Evolutionary conservation across 2,329 filamentous ascomycete genomes (phyloP).

Genomic region (Sphaerostilbella broomeana): DNA sequence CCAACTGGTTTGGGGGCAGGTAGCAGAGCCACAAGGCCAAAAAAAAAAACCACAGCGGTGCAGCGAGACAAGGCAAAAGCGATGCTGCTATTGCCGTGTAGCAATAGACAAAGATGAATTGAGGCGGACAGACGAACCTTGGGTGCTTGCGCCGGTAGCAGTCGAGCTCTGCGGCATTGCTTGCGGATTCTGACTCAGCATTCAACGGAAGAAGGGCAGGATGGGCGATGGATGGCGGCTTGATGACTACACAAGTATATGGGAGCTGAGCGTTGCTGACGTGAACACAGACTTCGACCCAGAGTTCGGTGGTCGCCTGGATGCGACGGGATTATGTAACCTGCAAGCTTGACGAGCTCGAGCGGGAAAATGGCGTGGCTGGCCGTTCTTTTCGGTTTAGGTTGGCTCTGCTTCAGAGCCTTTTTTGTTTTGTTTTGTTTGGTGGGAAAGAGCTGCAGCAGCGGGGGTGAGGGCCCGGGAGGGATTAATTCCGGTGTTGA

Average conservation of each 20-base stretch:
- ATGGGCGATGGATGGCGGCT: slow-evolving; percentile 6
- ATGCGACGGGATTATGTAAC: slow-evolving; percentile 16
- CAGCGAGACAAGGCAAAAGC: neutral
- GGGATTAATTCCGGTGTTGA: no score
- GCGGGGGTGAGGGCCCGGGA: no score
- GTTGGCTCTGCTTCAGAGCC: no score
- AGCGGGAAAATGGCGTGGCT: slow-evolving; percentile 13
- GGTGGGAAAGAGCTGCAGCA: no score
- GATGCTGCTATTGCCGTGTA: neutral
- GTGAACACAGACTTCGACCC: no score
- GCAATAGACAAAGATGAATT: neutral
- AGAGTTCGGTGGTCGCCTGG: slow-evolving; percentile 2
- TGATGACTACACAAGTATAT: slow-evolving; percentile 11
- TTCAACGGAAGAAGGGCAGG: slow-evolving; percentile 4
- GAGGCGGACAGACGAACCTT: slow-evolving; percentile 11
- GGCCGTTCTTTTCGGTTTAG: no score
- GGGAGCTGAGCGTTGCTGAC: slow-evolving; percentile 10
- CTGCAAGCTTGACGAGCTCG: slow-evolving; percentile 8
- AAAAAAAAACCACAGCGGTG: neutral
- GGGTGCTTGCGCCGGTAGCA: slow-evolving; percentile 14
- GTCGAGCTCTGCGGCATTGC: slow-evolving; percentile 16
- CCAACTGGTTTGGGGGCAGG: neutral
- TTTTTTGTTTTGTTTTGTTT: no score
- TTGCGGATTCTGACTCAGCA: slow-evolving; percentile 16
- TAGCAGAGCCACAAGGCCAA: neutral